A percentile compares a stretch with the other conserved stretches of the same genome.
These are phyloP conservation scores for Emergomyces orientalis DNA, from an alignment of 2,329 filamentous ascomycete species.

Conservation along the genomic window DNA sequence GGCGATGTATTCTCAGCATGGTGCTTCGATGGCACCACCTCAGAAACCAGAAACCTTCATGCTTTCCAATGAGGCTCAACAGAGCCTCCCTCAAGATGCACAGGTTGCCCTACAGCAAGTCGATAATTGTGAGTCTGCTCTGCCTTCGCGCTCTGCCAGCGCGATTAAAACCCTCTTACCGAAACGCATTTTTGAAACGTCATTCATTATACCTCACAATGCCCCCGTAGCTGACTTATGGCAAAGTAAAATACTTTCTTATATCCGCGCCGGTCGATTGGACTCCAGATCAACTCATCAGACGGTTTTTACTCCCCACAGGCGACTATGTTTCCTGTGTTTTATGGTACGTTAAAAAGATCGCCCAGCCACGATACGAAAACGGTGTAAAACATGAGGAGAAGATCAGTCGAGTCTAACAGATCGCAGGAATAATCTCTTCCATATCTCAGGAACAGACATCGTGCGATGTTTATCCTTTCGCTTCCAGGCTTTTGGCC, in stretches of 20 bases:
- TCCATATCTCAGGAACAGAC: slow-evolving; percentile 97
- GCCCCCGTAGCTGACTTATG: background rate
- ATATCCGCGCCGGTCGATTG: slow-evolving; percentile 98
- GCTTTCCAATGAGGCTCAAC: slow-evolving; percentile 93
- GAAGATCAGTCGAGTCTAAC: slow-evolving; percentile 8
- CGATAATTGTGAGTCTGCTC: slow-evolving; percentile 69
- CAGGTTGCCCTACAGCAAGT: slow-evolving; percentile 97
- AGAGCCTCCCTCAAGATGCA: slow-evolving; percentile 89
- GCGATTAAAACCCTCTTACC: background rate
- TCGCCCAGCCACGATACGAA: too few species aligned
- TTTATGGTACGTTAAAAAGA: slow-evolving; percentile 55
- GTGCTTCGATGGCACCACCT: slow-evolving; percentile 74
- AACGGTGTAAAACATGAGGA: background rate
- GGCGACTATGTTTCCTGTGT: slow-evolving; percentile 99
- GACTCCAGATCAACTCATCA: slow-evolving; percentile 92
- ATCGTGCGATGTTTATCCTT: slow-evolving; percentile 98
- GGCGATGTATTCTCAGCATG: slow-evolving; percentile 68
- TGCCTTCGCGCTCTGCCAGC: background rate
- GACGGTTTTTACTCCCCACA: slow-evolving; percentile 87
- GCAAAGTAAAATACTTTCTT: slow-evolving; percentile 93
- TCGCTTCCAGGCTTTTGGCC: slow-evolving; percentile 95
- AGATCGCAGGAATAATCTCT: slow-evolving; percentile 75
- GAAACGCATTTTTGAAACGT: background rate
- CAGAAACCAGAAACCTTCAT: slow-evolving; percentile 99
- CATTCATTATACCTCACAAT: background rate